These are phyloP conservation scores for Rosa hybrid DNA, from an alignment of 331 rosid species.

Conservation along the genomic window DNA sequence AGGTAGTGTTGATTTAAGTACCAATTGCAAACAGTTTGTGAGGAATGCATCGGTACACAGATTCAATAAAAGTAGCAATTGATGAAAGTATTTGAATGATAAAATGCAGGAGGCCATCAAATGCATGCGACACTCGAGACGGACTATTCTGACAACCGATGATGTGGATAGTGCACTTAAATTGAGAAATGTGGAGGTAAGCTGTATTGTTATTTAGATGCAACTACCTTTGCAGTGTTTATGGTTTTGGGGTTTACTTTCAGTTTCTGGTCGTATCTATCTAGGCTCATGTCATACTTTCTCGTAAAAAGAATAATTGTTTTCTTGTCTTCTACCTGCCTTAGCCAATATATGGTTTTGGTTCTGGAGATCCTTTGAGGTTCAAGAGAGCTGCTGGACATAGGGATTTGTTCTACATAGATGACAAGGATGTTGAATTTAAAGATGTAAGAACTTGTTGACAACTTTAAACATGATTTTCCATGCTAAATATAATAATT, in stretches of 20 bases:
- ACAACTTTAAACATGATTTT: constrained; percentile 28
- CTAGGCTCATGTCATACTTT: neutral
- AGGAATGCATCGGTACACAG: neutral
- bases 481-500: constrained; percentile 14
- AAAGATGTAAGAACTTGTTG: constrained; percentile 69
- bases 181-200: constrained; percentile 83
- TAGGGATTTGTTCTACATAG: constrained; percentile 84
- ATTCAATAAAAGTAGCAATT: neutral
- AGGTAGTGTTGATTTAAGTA: neutral
- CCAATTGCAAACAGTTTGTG: neutral
- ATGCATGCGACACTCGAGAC: constrained; percentile 87
- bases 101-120: constrained; percentile 80
- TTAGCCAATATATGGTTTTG: constrained; percentile 83
- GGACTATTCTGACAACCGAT: constrained; percentile 64
- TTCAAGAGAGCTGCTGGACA: constrained; percentile 86
- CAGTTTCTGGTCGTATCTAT: constrained; percentile 21
- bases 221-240: neutral
- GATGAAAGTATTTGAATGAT: neutral
- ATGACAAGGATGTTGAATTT: constrained; percentile 86
- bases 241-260: neutral
- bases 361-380: constrained; percentile 66
- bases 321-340: constrained; percentile 18
- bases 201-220: constrained; percentile 8
- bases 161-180: constrained; percentile 91
- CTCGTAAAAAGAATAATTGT: neutral